Evolutionary conservation across 176 grass and related monocot species (phyloP), one percentile per base, ranked within the genome.

Genomic region (Oryza officinalis): DNA sequence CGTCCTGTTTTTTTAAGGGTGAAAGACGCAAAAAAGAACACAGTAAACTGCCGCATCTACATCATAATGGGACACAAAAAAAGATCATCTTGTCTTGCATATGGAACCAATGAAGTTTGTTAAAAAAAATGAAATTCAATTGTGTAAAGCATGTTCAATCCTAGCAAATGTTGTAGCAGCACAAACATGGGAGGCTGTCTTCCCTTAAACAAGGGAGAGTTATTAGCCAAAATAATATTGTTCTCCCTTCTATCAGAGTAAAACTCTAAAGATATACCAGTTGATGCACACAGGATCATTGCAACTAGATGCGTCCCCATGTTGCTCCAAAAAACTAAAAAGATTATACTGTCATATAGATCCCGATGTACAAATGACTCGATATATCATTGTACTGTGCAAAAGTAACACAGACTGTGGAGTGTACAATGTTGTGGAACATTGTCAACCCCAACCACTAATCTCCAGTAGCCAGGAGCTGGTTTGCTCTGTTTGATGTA

Each of bases 391-490:
- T 61, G 23, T 61, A 1, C 10, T 25, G n/a, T 26, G 10, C 23
- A 25, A 52, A 27, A 13, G 2, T 8, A 32, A 37, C 54, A 12
- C 0, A n/a, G 1, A 5, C 45, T 8, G 10, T 22, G 1, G 57
- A 67, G 32, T 27, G 65, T 9, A 74, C 33, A 1, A 1, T 8
- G 3, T 72, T 86, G 13, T 69, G 74, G 46, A 59, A n/a, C 70
- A 60, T 20, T 79, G 61, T 81, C 81, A 83, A 67, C 22, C 74
- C 69, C 4, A 28, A 78, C 27, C 65, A 78, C 44, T 28, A 11
- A 82, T 25, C 80, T 86, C 60, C 10, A 69, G 75, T 40, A 47
- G 59, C 22, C 74, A 83, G 59, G 66, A 31, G 67, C 17, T 77
- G 60, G 59, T 74, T 45, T 49, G 60, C 50, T 20, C 67, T 61